Percentiles rank a stretch among this genome's conserved stretches.
These are phyloP conservation scores for Toxicodendron radicans DNA, from an alignment of 345 rosid species.

Conservation along the genomic window DNA sequence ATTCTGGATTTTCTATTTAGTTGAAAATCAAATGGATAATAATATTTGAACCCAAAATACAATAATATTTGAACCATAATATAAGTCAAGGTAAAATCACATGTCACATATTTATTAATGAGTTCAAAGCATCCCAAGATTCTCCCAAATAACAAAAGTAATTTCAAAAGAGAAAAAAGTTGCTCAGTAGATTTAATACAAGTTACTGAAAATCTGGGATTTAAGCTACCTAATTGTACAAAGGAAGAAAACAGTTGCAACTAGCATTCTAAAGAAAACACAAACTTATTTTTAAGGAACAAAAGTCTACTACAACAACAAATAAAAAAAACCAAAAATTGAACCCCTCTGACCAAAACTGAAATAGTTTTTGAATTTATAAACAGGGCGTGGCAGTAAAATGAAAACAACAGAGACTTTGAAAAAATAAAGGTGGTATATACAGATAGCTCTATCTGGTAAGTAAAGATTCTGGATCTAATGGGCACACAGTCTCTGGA, in stretches of 20 bases:
- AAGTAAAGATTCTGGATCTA: conserved; percentile 32
- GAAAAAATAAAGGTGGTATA: conserved; percentile 23
- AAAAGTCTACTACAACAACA: conserved; percentile 9
- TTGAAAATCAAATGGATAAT: too few relatives aligned
- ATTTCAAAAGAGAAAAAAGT: not conserved
- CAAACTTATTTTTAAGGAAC: conserved; percentile 34
- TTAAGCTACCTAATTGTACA: conserved; percentile 4
- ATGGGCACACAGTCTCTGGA: conserved; percentile 61
- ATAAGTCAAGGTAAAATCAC: too few relatives aligned
- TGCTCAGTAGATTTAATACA: not conserved
- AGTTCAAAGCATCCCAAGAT: not conserved
- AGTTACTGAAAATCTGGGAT: not conserved
- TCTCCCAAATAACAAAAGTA: not conserved
- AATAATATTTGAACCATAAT: too few relatives aligned
- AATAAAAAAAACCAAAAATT: conserved; percentile 9
- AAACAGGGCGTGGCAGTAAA: conserved; percentile 20
- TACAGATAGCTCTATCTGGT: conserved; percentile 45
- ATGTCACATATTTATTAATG: too few relatives aligned
- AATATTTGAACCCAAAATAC: too few relatives aligned
- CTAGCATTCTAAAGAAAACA: conserved; percentile 27
- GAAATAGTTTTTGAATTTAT: conserved; percentile 23
- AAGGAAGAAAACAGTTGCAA: conserved; percentile 17
- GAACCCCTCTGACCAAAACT: conserved; percentile 23
- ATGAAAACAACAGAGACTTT: conserved; percentile 9
- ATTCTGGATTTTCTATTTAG: too few relatives aligned